Base-by-base conservation (phyloP, 2,329 filamentous ascomycete species). In the Rhynchosporium graminicola region DNA sequence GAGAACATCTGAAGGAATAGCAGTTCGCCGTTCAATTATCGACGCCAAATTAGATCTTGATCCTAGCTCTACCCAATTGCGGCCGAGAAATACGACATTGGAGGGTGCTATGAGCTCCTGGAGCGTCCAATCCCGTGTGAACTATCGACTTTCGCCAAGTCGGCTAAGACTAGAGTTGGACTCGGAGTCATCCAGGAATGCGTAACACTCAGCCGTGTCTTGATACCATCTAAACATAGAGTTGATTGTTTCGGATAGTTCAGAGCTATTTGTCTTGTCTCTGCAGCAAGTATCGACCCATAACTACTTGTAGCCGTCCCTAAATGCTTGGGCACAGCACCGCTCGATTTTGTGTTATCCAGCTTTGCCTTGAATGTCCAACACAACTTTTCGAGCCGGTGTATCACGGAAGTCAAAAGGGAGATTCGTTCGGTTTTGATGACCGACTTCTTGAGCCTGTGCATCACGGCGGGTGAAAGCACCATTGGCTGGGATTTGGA, bases 281-380 rank as follows among this genome's bases (percentile, higher is more conserved):
- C 68, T 69, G 55, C 68, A 68, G 54, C 67, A 69, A 3, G 63
- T 69, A 31, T 68, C 65, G 5, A 62, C 56, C 60, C 60, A 61
- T 15, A 26, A 43, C 13, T 61, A 57, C 13, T 50, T 10, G 20
- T 50, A 40, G 6, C 26, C 31, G 29, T 58, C 20, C 12, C 33
- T 54, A 26, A 59, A 8, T 31, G 47, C 46, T 29, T 59, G 43
- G 47, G 31, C 46, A 40, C 55, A 59, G 26, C 48, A 31, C 10
- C 28, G 31, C n/a, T 51, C 8, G 38, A 59, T 36, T 58, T 60
- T 60, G 3, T 10, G 8, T 31, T 46, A 60, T 38, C 58, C 60
- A 3, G 48, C 38, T 28, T 40, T 50, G n/a, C 57, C 26, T 33
- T 33, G 31, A 6, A 33, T 50, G 3, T 29, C 29, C 29, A 33